Base-by-base conservation (phyloP, 495 filamentous ascomycete species). In the Clohesyomyces aquaticus region DNA sequence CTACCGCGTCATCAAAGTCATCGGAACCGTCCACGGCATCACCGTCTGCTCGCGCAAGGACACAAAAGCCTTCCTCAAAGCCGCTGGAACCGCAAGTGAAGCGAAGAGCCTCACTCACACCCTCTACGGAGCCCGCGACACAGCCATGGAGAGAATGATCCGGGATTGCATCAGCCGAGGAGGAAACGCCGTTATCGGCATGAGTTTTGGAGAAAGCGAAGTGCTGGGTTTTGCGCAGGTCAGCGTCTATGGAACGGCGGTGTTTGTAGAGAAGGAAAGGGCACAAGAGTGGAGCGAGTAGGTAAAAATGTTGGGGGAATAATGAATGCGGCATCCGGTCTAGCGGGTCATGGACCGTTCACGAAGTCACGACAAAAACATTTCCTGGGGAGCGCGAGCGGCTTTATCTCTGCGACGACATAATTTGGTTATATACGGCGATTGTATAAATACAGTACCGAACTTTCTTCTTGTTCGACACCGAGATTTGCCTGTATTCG, bases 191-290 rank as follows among this genome's bases (percentile, higher is more conserved):
- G 53, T 65, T 21, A 38, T 65, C 11, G 62, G 62, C 18, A 53
- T 65, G 55, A 55, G 62, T n/a, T 65, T 65, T 49, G 55, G 55
- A n/a, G 62, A 65, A 49, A 65, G 62, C 38, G 62, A 65, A 28
- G 53, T 65, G 2, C 27, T 65, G 11, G 62, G 62, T 2, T 65
- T 65, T 25, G 62, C 62, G 32, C 55, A 59, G 19, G 48, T 65
- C 14, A 65, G 62, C 38, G 29, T 32, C 0, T 65, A 65, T 22
- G 62, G 62, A 19, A 65, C 62, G 1, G 62, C 62, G 1, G 62
- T 65, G 42, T 59, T 65, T 27, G 55, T 65, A 35, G 62, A 65
- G 26, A 4, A 38, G 12, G 47, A 54, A 29, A 41, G 16, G n/a
- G n/a, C n/a, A n/a, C n/a, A n/a, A n/a, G n/a, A n/a, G n/a, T n/a